Evolutionary conservation across 78 protist genomes (phyloP), one percentile per base, ranked within the genome.

Genomic region (Speleostelium caveatum): DNA sequence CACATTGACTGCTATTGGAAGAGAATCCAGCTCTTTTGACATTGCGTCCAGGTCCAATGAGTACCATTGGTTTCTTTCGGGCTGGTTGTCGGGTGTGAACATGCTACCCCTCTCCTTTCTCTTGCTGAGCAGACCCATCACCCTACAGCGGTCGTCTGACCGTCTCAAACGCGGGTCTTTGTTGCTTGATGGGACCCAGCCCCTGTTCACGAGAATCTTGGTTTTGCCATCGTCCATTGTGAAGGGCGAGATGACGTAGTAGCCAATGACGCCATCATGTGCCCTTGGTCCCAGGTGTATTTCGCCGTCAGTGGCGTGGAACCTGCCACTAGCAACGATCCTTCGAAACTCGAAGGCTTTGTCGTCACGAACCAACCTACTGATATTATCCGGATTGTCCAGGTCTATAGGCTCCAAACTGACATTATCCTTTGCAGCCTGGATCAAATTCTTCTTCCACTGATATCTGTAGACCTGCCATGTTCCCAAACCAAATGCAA

Each of bases 391-490:
- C n/a, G n/a, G n/a, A n/a, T n/a, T n/a, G 17, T 61, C 39, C 33
- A 79, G 28, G 33, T 32, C 45, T 0, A 79, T 39, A 17, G 88
- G 88, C 8, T 65, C 77, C 39, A 26, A 24, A 1, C 45, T 75
- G 7, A 67, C 65, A 16, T 69, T 79, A 28, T 49, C 68, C 35
- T 56, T 51, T 63, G 88, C 88, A 5, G 28, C 55, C 8, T 66
- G 42, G 16, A 79, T 79, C 30, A 79, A 26, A 2, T 56, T 24
- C 28, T 66, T 79, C 36, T 79, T 79, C 88, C 88, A 79, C 26
- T 67, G 55, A 67, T 79, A 79, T 79, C 88, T 79, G 56, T 79
- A 79, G 21, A 79, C 75, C 38, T 79, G 88, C 88, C 88, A 79
- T 55, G 76, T 79, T 30, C 88, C 75, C 12, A 79, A 55, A 35